phyloP scores from a whole-genome alignment of 2,329 filamentous ascomycete genomes.

The Diaporthe sp. region DNA sequence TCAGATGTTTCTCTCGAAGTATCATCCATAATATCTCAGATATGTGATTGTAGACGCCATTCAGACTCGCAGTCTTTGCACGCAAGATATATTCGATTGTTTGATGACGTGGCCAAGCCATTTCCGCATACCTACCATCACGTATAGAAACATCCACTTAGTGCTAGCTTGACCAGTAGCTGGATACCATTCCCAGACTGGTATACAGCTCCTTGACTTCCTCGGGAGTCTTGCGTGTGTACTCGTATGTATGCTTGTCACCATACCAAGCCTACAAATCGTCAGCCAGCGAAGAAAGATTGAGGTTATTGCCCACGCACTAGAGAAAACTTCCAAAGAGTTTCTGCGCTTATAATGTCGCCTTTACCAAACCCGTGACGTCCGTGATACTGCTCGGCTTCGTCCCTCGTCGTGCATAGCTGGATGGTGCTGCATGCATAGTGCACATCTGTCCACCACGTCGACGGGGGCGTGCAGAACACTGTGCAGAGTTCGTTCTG shows the following conservation, averaged over 20 bases:
- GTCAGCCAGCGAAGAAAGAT: not conserved
- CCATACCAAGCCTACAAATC: not conserved
- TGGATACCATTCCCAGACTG: too few species aligned
- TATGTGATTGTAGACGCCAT: too few species aligned
- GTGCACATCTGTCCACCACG: not conserved
- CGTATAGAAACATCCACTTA: too few species aligned
- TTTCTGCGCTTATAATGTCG: not conserved
- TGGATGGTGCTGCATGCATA: not conserved
- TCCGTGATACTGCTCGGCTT: not conserved
- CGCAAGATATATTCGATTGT: too few species aligned
- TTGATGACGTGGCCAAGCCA: too few species aligned
- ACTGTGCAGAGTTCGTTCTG: not conserved
- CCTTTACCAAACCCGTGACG: not conserved
- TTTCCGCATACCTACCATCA: too few species aligned
- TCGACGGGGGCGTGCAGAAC: not conserved
- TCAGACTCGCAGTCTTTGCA: too few species aligned
- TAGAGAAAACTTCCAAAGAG: not conserved
- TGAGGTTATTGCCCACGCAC: not conserved
- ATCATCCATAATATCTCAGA: too few species aligned
- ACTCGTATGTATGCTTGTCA: not conserved
- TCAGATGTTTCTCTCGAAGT: too few species aligned
- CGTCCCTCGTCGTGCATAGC: not conserved
- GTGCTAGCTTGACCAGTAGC: too few species aligned
- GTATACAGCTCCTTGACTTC: too few species aligned
- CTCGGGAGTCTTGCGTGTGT: too few species aligned